A percentile compares a stretch with the other conserved stretches of the same genome.
Conservation (phyloP, 2,329 filamentous ascomycete genomes). For the Macrophomina pseudophaseolina region DNA sequence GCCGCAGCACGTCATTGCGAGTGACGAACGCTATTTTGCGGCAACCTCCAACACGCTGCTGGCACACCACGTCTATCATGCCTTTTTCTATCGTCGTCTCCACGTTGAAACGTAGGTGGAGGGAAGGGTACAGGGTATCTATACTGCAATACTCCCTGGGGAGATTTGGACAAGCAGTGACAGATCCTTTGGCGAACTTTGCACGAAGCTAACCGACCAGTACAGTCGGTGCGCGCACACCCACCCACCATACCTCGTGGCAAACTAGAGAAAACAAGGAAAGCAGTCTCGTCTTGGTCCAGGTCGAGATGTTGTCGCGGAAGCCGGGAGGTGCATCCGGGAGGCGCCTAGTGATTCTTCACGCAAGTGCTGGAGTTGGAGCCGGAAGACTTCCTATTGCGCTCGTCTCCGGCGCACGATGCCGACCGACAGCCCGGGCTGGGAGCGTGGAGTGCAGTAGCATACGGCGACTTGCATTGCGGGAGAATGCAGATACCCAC, state of each 20-base stretch:
- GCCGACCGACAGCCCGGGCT: slow-evolving; percentile 6
- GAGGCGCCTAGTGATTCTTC: background rate
- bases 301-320: background rate
- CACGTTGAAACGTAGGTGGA: no score
- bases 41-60: no score
- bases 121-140: no score
- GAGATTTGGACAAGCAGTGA: background rate
- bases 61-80: no score
- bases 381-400: background rate
- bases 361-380: background rate
- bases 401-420: background rate
- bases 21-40: background rate
- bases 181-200: background rate
- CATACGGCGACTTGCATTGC: background rate
- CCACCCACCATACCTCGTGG: background rate
- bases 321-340: background rate
- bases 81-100: no score
- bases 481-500: background rate
- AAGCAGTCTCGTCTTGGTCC: background rate
- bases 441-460: background rate
- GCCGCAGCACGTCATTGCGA: background rate
- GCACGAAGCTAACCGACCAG: background rate
- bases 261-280: background rate
- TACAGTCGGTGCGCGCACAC: background rate
- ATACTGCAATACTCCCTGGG: background rate